Percentiles rank a stretch among this genome's conserved stretches.
Conservation (phyloP, 805 yeast species). For the Kodamaea restingae region DNA sequence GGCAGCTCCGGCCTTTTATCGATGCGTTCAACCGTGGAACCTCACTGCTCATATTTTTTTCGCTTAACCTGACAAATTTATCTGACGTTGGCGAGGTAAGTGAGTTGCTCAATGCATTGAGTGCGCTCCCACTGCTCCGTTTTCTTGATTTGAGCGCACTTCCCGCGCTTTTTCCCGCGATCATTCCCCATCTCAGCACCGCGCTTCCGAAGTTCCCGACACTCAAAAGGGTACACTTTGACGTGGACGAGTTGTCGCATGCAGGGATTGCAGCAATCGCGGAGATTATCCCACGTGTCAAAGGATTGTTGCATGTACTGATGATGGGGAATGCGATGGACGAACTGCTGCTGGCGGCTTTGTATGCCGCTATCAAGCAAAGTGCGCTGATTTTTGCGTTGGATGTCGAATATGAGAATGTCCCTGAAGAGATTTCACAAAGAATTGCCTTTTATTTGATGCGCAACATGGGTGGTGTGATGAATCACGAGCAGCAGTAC, state of each 20-base stretch:
- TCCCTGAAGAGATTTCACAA: conserved; percentile 49
- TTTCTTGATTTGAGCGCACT: conserved; percentile 53
- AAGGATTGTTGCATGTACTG: conserved; percentile 50
- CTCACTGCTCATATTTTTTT: conserved; percentile 44
- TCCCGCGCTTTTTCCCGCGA: conserved; percentile 49
- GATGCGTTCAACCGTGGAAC: conserved; percentile 32
- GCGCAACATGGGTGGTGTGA: conserved; percentile 50
- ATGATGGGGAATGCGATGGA: conserved; percentile 47
- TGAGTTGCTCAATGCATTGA: conserved; percentile 34
- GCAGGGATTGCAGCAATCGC: conserved; percentile 48
- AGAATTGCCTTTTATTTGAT: conserved; percentile 53
- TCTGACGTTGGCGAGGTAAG: conserved; percentile 36
- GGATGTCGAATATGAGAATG: conserved; percentile 51
- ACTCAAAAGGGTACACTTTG: conserved; percentile 51
- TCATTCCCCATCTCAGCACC: conserved; percentile 42
- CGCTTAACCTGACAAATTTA: conserved; percentile 50
- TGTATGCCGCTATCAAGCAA: conserved; percentile 48
- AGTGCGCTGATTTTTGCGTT: conserved; percentile 46
- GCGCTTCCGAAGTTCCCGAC: conserved; percentile 43
- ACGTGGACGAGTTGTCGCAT: conserved; percentile 46
- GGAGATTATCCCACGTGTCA: conserved; percentile 44
- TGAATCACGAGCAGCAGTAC: conserved; percentile 37
- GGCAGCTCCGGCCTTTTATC: conserved; percentile 45
- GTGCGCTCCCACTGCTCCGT: conserved; percentile 37
- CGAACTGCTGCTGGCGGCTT: conserved; percentile 41